Base-by-base conservation (phyloP, 129 eudicot species). In the Chrysanthemum lavandulifolium region DNA sequence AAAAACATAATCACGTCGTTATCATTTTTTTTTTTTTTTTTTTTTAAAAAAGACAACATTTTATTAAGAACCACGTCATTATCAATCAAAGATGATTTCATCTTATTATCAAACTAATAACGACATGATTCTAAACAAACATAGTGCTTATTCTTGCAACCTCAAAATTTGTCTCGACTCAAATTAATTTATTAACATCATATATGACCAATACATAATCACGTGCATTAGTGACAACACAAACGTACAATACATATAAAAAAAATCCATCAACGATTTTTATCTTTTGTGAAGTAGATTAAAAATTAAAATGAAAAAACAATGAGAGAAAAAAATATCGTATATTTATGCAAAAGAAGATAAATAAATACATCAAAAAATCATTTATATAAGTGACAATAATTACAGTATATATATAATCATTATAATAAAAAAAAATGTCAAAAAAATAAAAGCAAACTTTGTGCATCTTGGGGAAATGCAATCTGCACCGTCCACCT, bases 321-420 rank as follows among this genome's bases (percentile, higher is more conserved):
- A 53, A 40, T 10, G 58, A 49, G 64, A 16, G 67, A 36, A 13
- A 70, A 70, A 69, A 48, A 0, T 51, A 60, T 50, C 7, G 84
- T 80, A 75, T 80, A 74, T 69, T 74, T 63, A 52, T 50, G 29
- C 50, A 48, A 61, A 53, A 79, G 47, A 40, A 56, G 48, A 62
- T 62, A 73, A 71, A 68, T 86, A 87, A 84, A 82, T 84, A 84
- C 92, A 87, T 76, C 53, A 87, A 87, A 87, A 84, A 82, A 75
- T 84, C 79, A 80, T 82, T 69, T 82, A 63, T 54, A 43, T 79
- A 69, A 40, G 21, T 43, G 19, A 6, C 8, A 16, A 0, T 73
- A 87, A 82, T 87, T 87, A 87, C 92, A 84, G 83, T 79, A 69
- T 79, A 73, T 73, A 76, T 80, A 2, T 36, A n/a, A 12, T 0